These are phyloP conservation scores for Miscanthus lutarioriparius DNA, from an alignment of 176 grass and related monocot species.

Conservation along the genomic window DNA sequence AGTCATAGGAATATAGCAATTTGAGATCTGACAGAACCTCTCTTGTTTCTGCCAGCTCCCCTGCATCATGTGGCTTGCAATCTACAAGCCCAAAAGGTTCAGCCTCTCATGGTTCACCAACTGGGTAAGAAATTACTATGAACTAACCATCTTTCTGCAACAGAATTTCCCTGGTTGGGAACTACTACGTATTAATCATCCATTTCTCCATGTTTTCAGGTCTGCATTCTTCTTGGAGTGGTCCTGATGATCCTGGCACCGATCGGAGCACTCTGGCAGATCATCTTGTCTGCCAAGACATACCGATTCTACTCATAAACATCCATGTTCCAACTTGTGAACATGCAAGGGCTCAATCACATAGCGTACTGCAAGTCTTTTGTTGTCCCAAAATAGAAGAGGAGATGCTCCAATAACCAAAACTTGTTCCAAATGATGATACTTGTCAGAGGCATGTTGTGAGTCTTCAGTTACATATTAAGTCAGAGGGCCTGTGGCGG, in stretches of 20 bases:
- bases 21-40: background rate
- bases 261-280: conserved; percentile 81
- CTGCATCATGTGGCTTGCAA: conserved; percentile 83
- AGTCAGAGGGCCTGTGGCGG: background rate
- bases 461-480: background rate
- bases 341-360: background rate
- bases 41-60: conserved; percentile 62
- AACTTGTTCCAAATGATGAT: background rate
- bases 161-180: background rate
- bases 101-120: conserved; percentile 83
- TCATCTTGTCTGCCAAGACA: conserved; percentile 55
- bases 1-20: background rate
- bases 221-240: conserved; percentile 82
- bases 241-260: conserved; percentile 71
- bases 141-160: background rate
- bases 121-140: conserved; percentile 54
- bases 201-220: conserved; percentile 34
- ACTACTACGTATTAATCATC: background rate
- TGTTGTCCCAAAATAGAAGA: background rate
- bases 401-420: background rate
- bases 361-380: background rate
- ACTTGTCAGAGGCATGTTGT: too few species aligned
- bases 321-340: background rate
- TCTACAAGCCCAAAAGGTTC: conserved; percentile 79
- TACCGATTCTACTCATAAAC: conserved; percentile 56